These are phyloP conservation scores for Viola odorata DNA, from an alignment of 345 rosid genomes.

Conservation along the genomic window DNA sequence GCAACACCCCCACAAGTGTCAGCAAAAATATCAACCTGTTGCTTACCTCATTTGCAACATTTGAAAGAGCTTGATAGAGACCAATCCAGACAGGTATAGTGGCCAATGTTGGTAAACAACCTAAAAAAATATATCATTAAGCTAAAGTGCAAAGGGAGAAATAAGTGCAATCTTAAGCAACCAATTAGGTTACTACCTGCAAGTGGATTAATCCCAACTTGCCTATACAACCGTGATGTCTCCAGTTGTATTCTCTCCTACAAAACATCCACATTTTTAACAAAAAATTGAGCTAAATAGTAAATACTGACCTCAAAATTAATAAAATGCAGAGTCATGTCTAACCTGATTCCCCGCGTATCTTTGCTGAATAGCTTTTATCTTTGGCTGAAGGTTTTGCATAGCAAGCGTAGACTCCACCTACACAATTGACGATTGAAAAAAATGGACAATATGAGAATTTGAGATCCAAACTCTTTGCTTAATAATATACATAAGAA, in stretches of 20 bases:
- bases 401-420: conserved; percentile 95
- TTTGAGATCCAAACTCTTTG: neutral
- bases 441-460: neutral
- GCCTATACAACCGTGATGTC: conserved; percentile 82
- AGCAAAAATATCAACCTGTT: conserved; percentile 4
- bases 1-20: neutral
- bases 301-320: neutral
- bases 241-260: conserved; percentile 97
- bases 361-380: conserved; percentile 98
- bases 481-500: neutral
- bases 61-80: conserved; percentile 94
- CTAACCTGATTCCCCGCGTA: conserved; percentile 92
- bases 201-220: conserved; percentile 96
- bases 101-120: conserved; percentile 69
- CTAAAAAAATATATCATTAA: conserved; percentile 33
- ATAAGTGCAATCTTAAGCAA: neutral
- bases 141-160: neutral
- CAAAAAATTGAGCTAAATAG: neutral
- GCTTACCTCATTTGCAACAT: conserved; percentile 88
- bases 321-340: conserved; percentile 4
- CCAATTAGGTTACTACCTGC: conserved; percentile 51
- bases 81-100: conserved; percentile 95
- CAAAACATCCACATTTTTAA: neutral
- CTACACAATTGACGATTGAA: conserved; percentile 28
- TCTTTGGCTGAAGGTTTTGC: conserved; percentile 97